Percentiles rank a stretch among this genome's conserved stretches.
These are phyloP conservation scores for Populus tremula DNA, from an alignment of 345 rosid genomes.

Conservation along the genomic window DNA sequence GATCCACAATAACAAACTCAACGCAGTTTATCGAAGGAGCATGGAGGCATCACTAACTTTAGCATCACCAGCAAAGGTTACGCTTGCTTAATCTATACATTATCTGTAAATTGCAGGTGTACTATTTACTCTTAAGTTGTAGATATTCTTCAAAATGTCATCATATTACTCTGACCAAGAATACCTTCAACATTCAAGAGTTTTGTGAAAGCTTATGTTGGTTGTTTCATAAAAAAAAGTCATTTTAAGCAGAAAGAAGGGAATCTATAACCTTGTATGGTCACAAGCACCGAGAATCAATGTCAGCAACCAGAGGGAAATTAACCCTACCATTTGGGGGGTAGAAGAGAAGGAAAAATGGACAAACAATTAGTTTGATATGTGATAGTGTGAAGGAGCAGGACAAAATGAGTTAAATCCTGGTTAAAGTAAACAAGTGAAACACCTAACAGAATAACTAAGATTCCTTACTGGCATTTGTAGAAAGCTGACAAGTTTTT, in stretches of 20 bases:
- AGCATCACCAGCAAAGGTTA: not conserved
- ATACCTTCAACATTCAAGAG: not conserved
- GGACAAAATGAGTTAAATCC: not conserved
- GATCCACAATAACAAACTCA: not conserved
- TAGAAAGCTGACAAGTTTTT: not conserved
- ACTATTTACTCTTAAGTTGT: not conserved
- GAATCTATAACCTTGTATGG: not conserved
- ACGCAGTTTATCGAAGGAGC: not conserved
- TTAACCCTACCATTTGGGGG: not conserved
- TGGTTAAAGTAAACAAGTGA: not conserved
- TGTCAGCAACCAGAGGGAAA: not conserved
- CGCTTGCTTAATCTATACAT: not conserved
- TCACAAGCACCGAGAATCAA: not conserved
- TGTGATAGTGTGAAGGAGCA: not conserved
- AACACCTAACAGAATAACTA: not conserved
- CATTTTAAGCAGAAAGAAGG: not conserved
- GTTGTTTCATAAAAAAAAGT: not conserved
- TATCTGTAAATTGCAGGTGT: not conserved
- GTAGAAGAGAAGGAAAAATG: not conserved
- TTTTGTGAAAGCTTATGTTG: not conserved
- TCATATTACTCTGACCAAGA: not conserved
- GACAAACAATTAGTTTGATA: not conserved
- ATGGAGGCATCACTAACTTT: not conserved
- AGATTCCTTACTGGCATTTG: not conserved
- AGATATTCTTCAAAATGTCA: not conserved